Evolutionary conservation across 2,329 filamentous ascomycete genomes (phyloP), one percentile per base, ranked within the genome.

Genomic region (Botrytis cinerea): DNA sequence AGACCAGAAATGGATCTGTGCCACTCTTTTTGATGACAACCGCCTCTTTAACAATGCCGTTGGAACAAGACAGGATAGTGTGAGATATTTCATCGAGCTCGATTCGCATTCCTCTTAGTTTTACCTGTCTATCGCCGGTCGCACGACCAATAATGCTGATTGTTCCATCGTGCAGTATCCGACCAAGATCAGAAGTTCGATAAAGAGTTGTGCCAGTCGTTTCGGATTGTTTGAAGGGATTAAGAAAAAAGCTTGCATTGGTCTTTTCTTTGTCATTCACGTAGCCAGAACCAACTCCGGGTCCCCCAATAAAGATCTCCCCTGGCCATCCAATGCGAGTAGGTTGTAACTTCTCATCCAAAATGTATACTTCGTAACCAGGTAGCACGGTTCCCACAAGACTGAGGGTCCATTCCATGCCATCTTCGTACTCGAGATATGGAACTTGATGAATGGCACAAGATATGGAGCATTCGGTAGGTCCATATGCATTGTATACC

Each of bases 251-350:
- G 16, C 32, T 32, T 62, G 60, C 22, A 32, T 32, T 6, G 3
- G n/a, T 35, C 14, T n/a, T 16, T 62, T 79, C 78, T 0, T 73
- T 62, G 10, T 78, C 75, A n/a, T 80, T 78, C 0, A 82, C 62
- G 70, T 85, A 85, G 3, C 82, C 82, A 9, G 71, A 28, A 0
- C 79, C 78, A 4, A 84, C 79, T 10, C 82, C 82, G 4, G 79
- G 75, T 2, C 84, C 84, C 18, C 78, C 82, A 48, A 87, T 80
- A 45, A 66, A 80, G 7, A 87, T 79, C 74, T 87, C 84, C 3
- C 86, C 86, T 0, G 81, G 76, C 1, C 83, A 74, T 0, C 84
- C 85, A 14, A 80, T 63, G 1, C 85, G 83, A 4, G 84, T 75
- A 0, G 82, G 78, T 22, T 81, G 69, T 25, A 80, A 75, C 1